A percentile compares a stretch with the other conserved stretches of the same genome.
Evolutionary conservation across 352 stramenopile species (phyloP).

Genomic region (Phytophthora uliginosa): DNA sequence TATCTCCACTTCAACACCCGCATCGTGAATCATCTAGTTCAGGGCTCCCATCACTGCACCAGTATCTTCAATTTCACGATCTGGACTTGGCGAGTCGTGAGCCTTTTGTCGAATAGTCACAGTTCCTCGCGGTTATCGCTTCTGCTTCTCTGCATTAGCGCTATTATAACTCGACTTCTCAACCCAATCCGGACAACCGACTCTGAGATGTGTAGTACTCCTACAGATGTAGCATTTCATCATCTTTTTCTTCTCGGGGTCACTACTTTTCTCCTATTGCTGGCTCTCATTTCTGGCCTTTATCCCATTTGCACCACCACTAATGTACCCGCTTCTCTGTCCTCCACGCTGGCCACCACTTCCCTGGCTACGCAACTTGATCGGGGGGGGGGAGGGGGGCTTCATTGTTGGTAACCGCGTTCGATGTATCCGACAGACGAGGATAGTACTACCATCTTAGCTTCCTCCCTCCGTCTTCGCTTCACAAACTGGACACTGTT

Average conservation of each 20-base stretch:
- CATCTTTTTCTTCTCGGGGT: neutral
- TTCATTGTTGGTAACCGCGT: no score
- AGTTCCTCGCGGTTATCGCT: neutral
- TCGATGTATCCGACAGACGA: no score
- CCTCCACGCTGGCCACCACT: neutral
- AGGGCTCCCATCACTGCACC: neutral
- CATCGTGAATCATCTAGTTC: neutral
- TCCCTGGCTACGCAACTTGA: neutral
- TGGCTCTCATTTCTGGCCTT: neutral
- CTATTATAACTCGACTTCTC: neutral
- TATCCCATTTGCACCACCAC: neutral
- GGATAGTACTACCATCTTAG: no score
- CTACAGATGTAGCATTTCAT: neutral
- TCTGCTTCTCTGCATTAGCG: neutral
- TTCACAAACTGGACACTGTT: no score
- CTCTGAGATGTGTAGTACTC: neutral
- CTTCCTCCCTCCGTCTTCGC: no score
- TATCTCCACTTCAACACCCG: neutral
- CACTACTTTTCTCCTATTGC: neutral
- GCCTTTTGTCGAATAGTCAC: neutral
- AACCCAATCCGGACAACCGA: neutral
- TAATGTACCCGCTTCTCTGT: neutral
- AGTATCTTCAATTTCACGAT: neutral
- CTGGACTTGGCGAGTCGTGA: neutral
- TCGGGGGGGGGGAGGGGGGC: no score